phyloP scores from a whole-genome alignment of 2,329 filamentous ascomycete genomes.

The Aureobasidium sp. region DNA sequence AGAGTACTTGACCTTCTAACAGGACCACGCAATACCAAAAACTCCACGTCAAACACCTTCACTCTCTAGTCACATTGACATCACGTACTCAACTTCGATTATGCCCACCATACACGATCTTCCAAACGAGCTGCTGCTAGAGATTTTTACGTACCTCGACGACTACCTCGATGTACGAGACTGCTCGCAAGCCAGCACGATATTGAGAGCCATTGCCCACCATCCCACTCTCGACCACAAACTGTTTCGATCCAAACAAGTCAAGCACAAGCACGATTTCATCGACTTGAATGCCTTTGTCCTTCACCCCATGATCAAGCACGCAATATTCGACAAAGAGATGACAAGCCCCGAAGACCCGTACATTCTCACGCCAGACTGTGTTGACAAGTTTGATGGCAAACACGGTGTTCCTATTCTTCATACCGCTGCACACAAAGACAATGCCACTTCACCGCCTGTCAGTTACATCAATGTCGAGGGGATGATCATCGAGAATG shows the following conservation, averaged over 20 bases:
- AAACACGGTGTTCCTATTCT: neutral
- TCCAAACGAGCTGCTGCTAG: neutral
- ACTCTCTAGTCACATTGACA: neutral
- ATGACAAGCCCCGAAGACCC: neutral
- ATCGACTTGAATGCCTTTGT: neutral
- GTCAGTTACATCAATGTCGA: neutral
- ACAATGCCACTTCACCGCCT: neutral
- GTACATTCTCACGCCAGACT: neutral
- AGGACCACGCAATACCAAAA: neutral
- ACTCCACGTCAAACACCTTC: neutral
- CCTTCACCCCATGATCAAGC: neutral
- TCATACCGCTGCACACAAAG: neutral
- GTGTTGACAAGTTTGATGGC: neutral
- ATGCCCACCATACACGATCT: neutral
- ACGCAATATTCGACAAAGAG: neutral
- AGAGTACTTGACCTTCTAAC: no score
- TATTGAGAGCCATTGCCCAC: neutral
- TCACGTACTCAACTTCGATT: neutral
- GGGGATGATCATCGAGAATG: neutral
- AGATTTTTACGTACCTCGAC: neutral
- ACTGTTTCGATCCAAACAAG: neutral
- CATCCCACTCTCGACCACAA: neutral
- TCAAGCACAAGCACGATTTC: neutral
- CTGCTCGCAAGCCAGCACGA: neutral
- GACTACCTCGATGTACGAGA: neutral